Evolutionary conservation across 306 rosid genomes (phyloP).

Genomic region (Cucurbita argyrosperma): DNA sequence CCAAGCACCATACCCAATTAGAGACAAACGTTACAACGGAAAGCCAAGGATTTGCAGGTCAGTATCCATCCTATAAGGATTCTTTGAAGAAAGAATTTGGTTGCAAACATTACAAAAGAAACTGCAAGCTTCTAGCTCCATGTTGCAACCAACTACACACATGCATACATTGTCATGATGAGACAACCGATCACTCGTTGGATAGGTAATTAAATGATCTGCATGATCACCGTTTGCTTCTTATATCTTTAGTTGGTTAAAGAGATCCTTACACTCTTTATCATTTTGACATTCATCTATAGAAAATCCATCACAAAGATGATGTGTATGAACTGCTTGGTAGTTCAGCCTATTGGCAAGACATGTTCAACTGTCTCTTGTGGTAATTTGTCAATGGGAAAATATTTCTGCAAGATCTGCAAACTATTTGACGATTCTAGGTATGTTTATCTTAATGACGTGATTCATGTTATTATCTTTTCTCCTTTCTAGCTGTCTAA

Average conservation of each 20-base stretch:
- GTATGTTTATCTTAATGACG: slow-evolving; percentile 15
- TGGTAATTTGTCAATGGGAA: slow-evolving; percentile 62
- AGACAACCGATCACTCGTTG: slow-evolving; percentile 43
- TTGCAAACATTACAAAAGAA: slow-evolving; percentile 89
- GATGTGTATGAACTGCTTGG: slow-evolving; percentile 97
- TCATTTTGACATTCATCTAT: slow-evolving; percentile 13
- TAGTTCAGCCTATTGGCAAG: slow-evolving; percentile 52
- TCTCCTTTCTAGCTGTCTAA: too few species aligned
- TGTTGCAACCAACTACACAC: slow-evolving; percentile 79
- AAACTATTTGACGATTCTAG: slow-evolving; percentile 72
- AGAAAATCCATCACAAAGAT: slow-evolving; percentile 70
- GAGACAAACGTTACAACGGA: slow-evolving; percentile 21
- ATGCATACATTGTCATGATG: slow-evolving; percentile 87
- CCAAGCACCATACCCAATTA: slow-evolving; percentile 34
- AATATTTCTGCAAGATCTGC: slow-evolving; percentile 79
- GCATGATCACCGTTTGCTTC: background rate
- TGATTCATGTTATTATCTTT: background rate
- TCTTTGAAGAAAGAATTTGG: slow-evolving; percentile 43
- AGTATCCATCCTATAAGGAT: slow-evolving; percentile 62
- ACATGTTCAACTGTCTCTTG: slow-evolving; percentile 65
- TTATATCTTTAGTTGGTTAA: background rate
- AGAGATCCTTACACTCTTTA: background rate
- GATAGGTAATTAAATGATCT: slow-evolving; percentile 40
- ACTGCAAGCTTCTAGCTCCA: slow-evolving; percentile 66
- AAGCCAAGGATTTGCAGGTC: slow-evolving; percentile 48